Percentiles rank a stretch among this genome's conserved stretches.
Conservation (phyloP, 306 rosid species). For the Gastrolobium bilobum region DNA sequence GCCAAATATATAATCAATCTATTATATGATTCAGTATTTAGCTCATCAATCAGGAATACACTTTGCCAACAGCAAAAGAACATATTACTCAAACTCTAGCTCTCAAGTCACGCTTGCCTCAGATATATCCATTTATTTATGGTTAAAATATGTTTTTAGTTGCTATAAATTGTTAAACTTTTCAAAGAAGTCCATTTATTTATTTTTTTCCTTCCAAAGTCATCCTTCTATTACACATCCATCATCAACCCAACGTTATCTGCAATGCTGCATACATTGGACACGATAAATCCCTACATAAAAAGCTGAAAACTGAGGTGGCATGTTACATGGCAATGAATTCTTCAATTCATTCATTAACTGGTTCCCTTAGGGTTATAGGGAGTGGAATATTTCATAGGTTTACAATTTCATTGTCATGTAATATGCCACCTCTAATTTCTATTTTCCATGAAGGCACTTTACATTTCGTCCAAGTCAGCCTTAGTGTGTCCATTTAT, state of each 20-base stretch:
- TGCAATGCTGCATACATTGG: not conserved
- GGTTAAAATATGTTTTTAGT: not conserved
- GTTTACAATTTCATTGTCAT: not conserved
- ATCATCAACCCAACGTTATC: not conserved
- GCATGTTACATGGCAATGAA: not conserved
- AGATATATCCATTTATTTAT: not conserved
- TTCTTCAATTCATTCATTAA: not conserved
- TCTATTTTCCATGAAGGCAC: not conserved
- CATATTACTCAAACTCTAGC: not conserved
- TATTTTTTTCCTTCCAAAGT: not conserved
- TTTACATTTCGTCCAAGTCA: not conserved
- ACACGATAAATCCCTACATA: not conserved
- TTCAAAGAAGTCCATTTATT: not conserved
- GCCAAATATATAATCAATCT: slow-evolving; percentile 33
- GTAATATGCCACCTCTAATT: not conserved
- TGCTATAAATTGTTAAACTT: not conserved
- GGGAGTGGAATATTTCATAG: not conserved
- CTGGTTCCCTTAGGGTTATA: not conserved
- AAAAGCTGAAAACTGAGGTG: not conserved
- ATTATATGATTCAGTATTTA: slow-evolving; percentile 15
- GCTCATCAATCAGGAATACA: slow-evolving; percentile 26
- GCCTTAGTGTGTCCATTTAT: not conserved
- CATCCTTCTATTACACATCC: too few relatives aligned
- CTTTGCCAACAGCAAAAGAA: slow-evolving; percentile 16
- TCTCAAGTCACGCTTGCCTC: slow-evolving; percentile 3